phyloP scores from a whole-genome alignment of 108 stramenopile genomes.

The Stephanodiscus triporus region DNA sequence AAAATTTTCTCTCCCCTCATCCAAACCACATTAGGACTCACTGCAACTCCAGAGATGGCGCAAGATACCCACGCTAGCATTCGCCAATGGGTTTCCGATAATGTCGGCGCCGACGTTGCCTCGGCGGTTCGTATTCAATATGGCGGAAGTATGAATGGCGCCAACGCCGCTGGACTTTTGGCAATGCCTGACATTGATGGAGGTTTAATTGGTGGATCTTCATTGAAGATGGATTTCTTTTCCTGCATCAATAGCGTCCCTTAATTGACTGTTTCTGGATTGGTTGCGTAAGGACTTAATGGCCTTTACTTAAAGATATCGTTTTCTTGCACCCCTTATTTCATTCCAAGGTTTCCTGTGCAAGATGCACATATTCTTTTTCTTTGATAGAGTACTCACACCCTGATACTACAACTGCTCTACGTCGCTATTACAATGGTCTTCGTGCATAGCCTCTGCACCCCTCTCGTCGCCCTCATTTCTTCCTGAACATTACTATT shows the following conservation, averaged over 20 bases:
- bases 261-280: slow-evolving; percentile 14
- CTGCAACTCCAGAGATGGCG: slow-evolving; percentile 99
- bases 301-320: background rate
- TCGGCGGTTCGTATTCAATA: slow-evolving; percentile 91
- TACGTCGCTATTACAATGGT: too few species aligned
- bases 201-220: slow-evolving; percentile 95
- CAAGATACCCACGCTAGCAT: slow-evolving; percentile 97
- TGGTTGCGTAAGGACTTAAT: too few species aligned
- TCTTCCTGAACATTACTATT: too few species aligned
- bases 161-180: slow-evolving; percentile 85
- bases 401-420: too few species aligned
- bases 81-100: slow-evolving; percentile 89
- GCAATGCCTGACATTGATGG: slow-evolving; percentile 94
- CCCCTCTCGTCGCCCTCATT: too few species aligned
- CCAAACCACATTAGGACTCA: slow-evolving; percentile 56
- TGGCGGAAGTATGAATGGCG: slow-evolving; percentile 97
- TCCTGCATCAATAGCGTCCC: slow-evolving; percentile 91
- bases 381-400: too few species aligned
- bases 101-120: slow-evolving; percentile 89
- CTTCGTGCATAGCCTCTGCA: too few species aligned
- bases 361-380: too few species aligned
- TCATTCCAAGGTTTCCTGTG: too few species aligned
- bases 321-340: too few species aligned
- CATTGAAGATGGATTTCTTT: slow-evolving; percentile 94
- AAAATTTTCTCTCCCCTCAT: background rate